Conservation (phyloP, 345 rosid genomes). For the Hypericum perforatum region DNA sequence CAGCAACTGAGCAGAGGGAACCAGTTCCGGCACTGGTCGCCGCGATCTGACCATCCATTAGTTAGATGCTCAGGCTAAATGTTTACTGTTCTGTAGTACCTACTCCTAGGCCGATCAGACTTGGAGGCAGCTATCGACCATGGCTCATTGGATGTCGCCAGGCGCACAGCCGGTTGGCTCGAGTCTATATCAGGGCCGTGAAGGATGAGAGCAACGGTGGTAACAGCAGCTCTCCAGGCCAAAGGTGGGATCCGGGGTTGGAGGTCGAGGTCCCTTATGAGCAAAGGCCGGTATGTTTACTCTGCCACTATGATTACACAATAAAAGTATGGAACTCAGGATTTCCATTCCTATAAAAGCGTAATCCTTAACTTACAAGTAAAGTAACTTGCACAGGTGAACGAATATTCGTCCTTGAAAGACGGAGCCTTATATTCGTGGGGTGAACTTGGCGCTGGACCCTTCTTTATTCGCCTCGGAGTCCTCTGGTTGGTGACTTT, state of each 20-base stretch:
- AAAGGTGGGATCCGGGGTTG: slow-evolving; percentile 77
- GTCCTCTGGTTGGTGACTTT: slow-evolving; percentile 77
- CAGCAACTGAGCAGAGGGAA: not conserved
- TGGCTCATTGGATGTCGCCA: slow-evolving; percentile 24
- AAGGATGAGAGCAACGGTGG: slow-evolving; percentile 50
- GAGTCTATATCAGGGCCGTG: slow-evolving; percentile 41
- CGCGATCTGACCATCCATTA: not conserved
- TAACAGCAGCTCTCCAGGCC: slow-evolving; percentile 45
- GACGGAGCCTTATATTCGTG: slow-evolving; percentile 77
- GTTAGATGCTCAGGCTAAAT: slow-evolving; percentile 56
- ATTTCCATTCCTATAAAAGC: too few species aligned
- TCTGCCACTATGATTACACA: too few species aligned
- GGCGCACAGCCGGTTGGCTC: slow-evolving; percentile 23
- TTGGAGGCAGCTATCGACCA: slow-evolving; percentile 35
- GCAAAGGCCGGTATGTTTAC: slow-evolving; percentile 68
- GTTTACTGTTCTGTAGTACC: slow-evolving; percentile 45
- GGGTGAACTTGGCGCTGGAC: slow-evolving; percentile 68
- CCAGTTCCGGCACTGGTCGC: slow-evolving; percentile 1
- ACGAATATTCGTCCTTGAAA: slow-evolving; percentile 78
- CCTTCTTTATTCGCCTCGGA: slow-evolving; percentile 71
- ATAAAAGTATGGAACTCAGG: too few species aligned
- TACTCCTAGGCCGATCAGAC: slow-evolving; percentile 30
- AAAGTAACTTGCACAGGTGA: slow-evolving; percentile 44
- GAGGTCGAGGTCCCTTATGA: slow-evolving; percentile 86
- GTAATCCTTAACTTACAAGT: too few species aligned